These are phyloP conservation scores for Plenodomus lindquistii DNA, from an alignment of 2,329 filamentous ascomycete species.

Conservation along the genomic window DNA sequence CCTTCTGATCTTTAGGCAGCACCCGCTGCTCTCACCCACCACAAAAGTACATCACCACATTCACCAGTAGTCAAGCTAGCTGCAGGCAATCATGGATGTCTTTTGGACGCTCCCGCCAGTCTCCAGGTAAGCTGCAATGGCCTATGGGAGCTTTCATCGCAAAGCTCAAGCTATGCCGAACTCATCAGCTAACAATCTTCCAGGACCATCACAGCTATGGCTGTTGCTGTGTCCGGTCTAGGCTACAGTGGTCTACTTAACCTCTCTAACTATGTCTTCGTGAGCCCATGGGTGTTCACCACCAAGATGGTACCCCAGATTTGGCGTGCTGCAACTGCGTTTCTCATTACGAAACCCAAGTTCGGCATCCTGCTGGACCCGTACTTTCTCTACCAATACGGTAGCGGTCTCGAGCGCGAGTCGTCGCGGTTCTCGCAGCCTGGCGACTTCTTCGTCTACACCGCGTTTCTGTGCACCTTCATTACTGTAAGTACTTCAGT, in stretches of 20 bases:
- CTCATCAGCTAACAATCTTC: slow-evolving; percentile 17
- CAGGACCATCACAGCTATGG: slow-evolving; percentile 70
- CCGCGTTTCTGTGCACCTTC: slow-evolving; percentile 70
- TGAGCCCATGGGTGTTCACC: slow-evolving; percentile 58
- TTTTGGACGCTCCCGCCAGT: slow-evolving; percentile 70
- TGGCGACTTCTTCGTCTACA: slow-evolving; percentile 80
- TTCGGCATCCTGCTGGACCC: slow-evolving; percentile 70
- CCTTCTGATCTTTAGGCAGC: slow-evolving; percentile 39
- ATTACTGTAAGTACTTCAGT: slow-evolving; percentile 72
- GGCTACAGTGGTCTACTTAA: slow-evolving; percentile 63
- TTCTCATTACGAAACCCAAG: slow-evolving; percentile 60
- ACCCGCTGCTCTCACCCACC: slow-evolving; percentile 36
- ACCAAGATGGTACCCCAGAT: slow-evolving; percentile 58
- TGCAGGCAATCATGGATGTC: slow-evolving; percentile 55
- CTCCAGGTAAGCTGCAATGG: slow-evolving; percentile 58
- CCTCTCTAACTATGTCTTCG: slow-evolving; percentile 59
- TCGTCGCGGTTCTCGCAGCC: slow-evolving; percentile 73
- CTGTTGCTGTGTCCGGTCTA: slow-evolving; percentile 65
- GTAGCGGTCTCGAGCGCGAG: slow-evolving; percentile 71
- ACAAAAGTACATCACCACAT: slow-evolving; percentile 17
- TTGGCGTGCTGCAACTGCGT: slow-evolving; percentile 63
- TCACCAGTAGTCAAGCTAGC: slow-evolving; percentile 22
- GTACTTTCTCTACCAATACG: slow-evolving; percentile 79
- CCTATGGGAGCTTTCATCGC: not conserved
- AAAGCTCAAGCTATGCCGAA: not conserved